Evolutionary conservation across 805 yeast species (phyloP).

Genomic region (Wickerhamiella kurtzmanii): DNA sequence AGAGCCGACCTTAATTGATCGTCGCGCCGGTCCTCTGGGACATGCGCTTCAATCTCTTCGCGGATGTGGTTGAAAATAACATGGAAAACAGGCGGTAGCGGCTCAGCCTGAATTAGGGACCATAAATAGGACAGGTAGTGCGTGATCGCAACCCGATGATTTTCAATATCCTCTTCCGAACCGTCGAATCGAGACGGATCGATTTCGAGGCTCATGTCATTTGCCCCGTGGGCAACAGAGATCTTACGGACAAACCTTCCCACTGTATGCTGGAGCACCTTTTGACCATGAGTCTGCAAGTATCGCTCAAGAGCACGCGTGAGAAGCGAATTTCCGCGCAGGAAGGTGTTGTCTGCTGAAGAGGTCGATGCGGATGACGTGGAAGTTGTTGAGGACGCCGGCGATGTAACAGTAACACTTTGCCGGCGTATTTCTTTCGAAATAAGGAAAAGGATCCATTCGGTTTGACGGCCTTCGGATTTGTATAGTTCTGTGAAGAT

Average conservation of each 20-base stretch:
- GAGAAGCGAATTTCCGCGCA: slow-evolving; percentile 74
- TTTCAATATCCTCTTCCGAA: slow-evolving; percentile 28
- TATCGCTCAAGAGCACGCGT: slow-evolving; percentile 71
- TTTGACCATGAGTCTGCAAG: slow-evolving; percentile 64
- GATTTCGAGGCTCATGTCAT: slow-evolving; percentile 49
- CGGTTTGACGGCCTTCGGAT: slow-evolving; percentile 49
- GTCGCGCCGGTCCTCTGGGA: not conserved
- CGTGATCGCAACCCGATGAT: slow-evolving; percentile 37
- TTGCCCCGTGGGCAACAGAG: slow-evolving; percentile 26
- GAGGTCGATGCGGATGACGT: slow-evolving; percentile 12
- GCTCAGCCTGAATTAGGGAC: slow-evolving; percentile 14
- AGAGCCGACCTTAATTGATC: slow-evolving; percentile 49
- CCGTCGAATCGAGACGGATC: slow-evolving; percentile 53
- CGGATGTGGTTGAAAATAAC: slow-evolving; percentile 14
- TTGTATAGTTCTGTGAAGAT: slow-evolving; percentile 63
- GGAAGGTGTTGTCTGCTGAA: slow-evolving; percentile 41
- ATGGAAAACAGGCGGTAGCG: slow-evolving; percentile 18
- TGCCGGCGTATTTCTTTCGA: slow-evolving; percentile 40
- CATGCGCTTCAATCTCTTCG: slow-evolving; percentile 6
- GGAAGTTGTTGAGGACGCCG: not conserved
- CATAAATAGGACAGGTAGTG: slow-evolving; percentile 25
- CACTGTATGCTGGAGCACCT: slow-evolving; percentile 57
- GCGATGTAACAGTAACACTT: not conserved
- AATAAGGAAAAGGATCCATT: slow-evolving; percentile 60
- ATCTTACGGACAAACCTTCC: slow-evolving; percentile 53